phyloP scores from a whole-genome alignment of 768 basidiomycete genomes.

The Auricularia sp. region DNA sequence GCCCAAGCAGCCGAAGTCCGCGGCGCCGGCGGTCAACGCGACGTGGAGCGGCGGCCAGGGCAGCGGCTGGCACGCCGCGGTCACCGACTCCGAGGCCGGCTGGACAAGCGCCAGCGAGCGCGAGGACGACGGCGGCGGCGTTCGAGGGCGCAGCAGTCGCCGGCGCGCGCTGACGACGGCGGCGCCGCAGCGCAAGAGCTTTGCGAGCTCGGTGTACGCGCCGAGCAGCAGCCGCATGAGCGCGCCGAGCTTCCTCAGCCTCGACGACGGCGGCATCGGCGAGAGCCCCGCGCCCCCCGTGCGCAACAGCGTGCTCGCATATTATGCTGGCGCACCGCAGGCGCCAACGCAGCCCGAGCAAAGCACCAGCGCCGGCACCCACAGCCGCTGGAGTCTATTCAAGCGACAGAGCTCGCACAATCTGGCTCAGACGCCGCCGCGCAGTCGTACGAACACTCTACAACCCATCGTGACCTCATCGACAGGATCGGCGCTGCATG shows the following conservation, averaged over 20 bases:
- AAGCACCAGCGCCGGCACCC: not conserved
- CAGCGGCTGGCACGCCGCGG: no score
- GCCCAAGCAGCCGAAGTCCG: constrained; percentile 15
- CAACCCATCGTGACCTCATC: no score
- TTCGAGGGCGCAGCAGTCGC: no score
- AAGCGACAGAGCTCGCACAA: not conserved
- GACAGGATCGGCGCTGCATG: no score
- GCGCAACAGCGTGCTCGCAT: not conserved
- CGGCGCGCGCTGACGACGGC: no score
- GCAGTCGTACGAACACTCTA: no score
- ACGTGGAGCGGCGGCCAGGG: no score
- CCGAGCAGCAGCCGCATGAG: not conserved
- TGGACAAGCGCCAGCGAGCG: no score
- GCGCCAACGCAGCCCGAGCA: not conserved
- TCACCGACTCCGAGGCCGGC: no score
- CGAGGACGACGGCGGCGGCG: no score
- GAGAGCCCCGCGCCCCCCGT: not conserved
- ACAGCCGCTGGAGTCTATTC: not conserved
- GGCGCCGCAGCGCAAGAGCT: not conserved
- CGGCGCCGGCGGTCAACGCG: not conserved
- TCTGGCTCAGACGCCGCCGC: no score
- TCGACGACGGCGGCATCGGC: not conserved
- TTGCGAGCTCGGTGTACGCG: not conserved
- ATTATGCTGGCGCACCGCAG: not conserved
- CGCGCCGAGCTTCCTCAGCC: not conserved